Evolutionary conservation across 306 rosid species (phyloP), one percentile per base, ranked within the genome.

Genomic region (Prunus fruticosa): DNA sequence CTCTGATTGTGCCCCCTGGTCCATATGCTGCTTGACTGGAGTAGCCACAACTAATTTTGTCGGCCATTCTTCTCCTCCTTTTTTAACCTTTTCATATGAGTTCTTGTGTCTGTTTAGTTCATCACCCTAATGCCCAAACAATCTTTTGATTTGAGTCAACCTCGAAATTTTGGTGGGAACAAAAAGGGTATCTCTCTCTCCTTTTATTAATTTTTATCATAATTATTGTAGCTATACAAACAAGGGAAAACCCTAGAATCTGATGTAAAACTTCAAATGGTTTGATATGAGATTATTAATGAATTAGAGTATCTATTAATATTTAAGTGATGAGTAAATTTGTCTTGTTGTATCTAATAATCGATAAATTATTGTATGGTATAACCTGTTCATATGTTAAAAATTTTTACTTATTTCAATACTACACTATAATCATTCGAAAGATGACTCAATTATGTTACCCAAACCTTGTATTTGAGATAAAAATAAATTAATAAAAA

Each of bases 11-110:
- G 71, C 79, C 81, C 82, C 71, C 20, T 80, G 92, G 89, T 63
- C 96, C 96, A 77, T 78, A 11, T 90, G 91, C 86, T 78, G 79
- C 88, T 86, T 71, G 11, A 74, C 71, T 75, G 19, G 46, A 43
- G 75, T 62, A 75, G 67, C 80, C 82, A 70, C 78, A 65, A 67
- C 80, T 56, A 67, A 57, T 69, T 32, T 15, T 84, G 91, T 91
- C 90, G 86, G 91, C 89, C 88, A 82, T 75, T 82, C 84, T 76
- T 79, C 76, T 74, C 68, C 6, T 16, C 58, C n/a, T 18, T 70
- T 25, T 28, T 19, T 41, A 51, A 32, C 64, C 19, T 61, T 41
- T 51, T 72, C 52, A 28, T 57, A 53, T 70, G 54, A 72, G 5
- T 67, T 49, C 6, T 27, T 86, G 11, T 81, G 69, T 70, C 77